These are phyloP conservation scores for Alternaria triticina DNA, from an alignment of 2,329 filamentous ascomycete species.

Conservation along the genomic window DNA sequence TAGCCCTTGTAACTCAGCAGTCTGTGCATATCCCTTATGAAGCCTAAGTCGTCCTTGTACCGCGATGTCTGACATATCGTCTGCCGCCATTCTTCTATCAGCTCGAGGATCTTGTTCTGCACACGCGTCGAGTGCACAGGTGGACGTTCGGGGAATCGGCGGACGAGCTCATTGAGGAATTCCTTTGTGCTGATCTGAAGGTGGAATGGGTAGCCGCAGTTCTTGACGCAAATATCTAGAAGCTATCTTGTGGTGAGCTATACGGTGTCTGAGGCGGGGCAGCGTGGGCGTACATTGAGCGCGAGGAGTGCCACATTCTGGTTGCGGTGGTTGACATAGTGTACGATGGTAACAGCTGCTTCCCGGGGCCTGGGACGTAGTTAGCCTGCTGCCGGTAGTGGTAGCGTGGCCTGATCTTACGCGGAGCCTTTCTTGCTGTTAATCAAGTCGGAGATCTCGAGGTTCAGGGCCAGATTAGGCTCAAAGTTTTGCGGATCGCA, in stretches of 20 bases:
- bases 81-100: slow-evolving; percentile 97
- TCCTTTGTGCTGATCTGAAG: slow-evolving; percentile 98
- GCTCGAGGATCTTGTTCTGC: slow-evolving; percentile 89
- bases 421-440: slow-evolving; percentile 97
- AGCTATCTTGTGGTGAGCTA: slow-evolving; percentile 59
- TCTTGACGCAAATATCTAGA: slow-evolving; percentile 99
- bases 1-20: slow-evolving; percentile 97
- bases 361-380: slow-evolving; percentile 72
- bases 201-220: slow-evolving; percentile 98
- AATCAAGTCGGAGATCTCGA: slow-evolving; percentile 95
- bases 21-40: slow-evolving; percentile 97
- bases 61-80: slow-evolving; percentile 98
- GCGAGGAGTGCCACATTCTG: slow-evolving; percentile 92
- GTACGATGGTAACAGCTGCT: slow-evolving; percentile 89
- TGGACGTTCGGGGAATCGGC: slow-evolving; percentile 92
- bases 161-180: slow-evolving; percentile 96
- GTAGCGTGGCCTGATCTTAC: slow-evolving; percentile 49
- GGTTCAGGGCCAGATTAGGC: slow-evolving; percentile 92
- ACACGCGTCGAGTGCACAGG: slow-evolving; percentile 85
- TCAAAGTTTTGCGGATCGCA: slow-evolving; percentile 98
- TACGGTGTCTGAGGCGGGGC: slow-evolving; percentile 12
- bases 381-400: slow-evolving; percentile 21
- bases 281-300: slow-evolving; percentile 63
- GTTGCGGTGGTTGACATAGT: slow-evolving; percentile 95
- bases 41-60: slow-evolving; percentile 96